A percentile compares a stretch with the other conserved stretches of the same genome.
Evolutionary conservation across 208 protist species (phyloP).

Genomic region (Leptomonas pyrrhocoris): DNA sequence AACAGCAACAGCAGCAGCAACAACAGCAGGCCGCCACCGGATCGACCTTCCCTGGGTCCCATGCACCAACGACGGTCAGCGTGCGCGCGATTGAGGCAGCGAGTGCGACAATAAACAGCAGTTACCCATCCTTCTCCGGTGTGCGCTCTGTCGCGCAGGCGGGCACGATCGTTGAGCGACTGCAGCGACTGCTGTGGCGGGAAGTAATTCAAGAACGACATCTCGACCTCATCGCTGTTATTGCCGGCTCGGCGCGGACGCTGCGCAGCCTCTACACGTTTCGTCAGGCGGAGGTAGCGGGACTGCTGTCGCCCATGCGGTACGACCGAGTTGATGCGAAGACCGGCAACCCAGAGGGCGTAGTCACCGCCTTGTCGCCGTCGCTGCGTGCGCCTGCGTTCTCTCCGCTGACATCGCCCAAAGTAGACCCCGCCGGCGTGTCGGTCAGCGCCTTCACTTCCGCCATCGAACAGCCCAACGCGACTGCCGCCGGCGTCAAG

Average conservation of each 20-base stretch:
- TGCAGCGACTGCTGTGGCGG: slow-evolving; percentile 51
- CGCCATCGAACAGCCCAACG: neutral
- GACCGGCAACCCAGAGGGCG: slow-evolving; percentile 71
- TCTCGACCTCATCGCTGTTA: slow-evolving; percentile 67
- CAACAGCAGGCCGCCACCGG: slow-evolving; percentile 12
- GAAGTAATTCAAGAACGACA: slow-evolving; percentile 61
- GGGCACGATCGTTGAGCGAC: slow-evolving; percentile 26
- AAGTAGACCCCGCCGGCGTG: neutral
- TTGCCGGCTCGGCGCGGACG: slow-evolving; percentile 59
- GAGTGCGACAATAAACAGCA: slow-evolving; percentile 14
- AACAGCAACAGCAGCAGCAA: slow-evolving; percentile 10
- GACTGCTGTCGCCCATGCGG: slow-evolving; percentile 50
- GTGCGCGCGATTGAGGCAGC: slow-evolving; percentile 21
- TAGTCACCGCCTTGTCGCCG: slow-evolving; percentile 5
- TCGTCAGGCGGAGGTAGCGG: slow-evolving; percentile 2
- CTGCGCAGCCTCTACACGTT: slow-evolving; percentile 43
- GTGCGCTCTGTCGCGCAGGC: slow-evolving; percentile 33
- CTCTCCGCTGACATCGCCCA: neutral
- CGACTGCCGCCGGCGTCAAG: neutral
- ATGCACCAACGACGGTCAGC: slow-evolving; percentile 3
- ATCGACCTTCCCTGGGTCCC: neutral
- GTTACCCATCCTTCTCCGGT: slow-evolving; percentile 46
- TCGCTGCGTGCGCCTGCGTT: neutral
- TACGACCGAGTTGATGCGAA: slow-evolving; percentile 78
- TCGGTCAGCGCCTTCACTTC: neutral